Base-by-base conservation (phyloP, 2,329 filamentous ascomycete species). In the Alternaria sp. region DNA sequence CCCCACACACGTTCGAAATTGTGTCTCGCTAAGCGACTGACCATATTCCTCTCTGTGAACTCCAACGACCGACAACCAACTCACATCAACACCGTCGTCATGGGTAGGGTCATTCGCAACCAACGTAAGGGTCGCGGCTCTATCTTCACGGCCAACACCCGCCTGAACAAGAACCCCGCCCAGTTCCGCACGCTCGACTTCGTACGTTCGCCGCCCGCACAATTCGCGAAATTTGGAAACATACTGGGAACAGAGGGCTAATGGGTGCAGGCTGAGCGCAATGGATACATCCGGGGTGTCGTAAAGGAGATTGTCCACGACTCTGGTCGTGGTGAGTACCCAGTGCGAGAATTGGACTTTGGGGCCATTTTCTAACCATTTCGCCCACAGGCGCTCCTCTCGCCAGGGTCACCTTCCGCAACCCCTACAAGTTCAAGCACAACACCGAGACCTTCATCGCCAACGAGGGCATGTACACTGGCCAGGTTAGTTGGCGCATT, bases 391-490 rank as follows among this genome's bases (percentile, higher is more conserved):
- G 76, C 66, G 76, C 96, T 84, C 95, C 95, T 78, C 92, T 99
- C 81, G 95, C 95, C 82, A 93, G 92, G 85, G 94, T 99, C 80
- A 86, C 89, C 78, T 99, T 99, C 92, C 94, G 95, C 79, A 92
- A 97, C 85, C 93, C 95, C 79, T 99, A 99, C 91, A 89, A 90
- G 85, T 98, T 92, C 92, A 97, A 97, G 90, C 90, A 94, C 82
- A 86, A 93, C 83, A 94, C 91, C 84, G 94, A 99, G 91, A 99
- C 95, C 77, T 97, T 99, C 91, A 99, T 99, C 82, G 95, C 95
- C 85, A 99, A 98, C 87, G 95, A 98, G 89, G 95, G 95, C 87
- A 97, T 98, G 94, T 99, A 98, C 92, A 97, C 95, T 74, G 95
- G 95, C 83, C 95, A 99, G 86, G 75, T 78, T 46, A 74, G 74